These are phyloP conservation scores for Hypholoma sublateritium DNA, from an alignment of 768 basidiomycete species.

Conservation along the genomic window DNA sequence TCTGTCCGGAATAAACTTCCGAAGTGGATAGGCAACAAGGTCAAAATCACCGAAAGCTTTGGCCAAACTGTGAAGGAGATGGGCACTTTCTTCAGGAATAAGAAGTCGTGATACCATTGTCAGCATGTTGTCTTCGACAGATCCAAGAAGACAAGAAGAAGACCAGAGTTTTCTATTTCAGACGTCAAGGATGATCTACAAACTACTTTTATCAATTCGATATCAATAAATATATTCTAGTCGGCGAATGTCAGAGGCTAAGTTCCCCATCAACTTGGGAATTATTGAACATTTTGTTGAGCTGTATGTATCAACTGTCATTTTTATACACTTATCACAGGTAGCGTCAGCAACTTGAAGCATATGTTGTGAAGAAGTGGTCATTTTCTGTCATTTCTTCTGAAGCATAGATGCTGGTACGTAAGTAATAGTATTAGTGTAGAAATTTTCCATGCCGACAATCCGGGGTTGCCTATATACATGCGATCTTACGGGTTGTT, in stretches of 20 bases:
- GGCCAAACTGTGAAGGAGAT: conserved; percentile 71
- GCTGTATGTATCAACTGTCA: no score
- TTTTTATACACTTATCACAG: no score
- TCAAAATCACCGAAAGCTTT: conserved; percentile 62
- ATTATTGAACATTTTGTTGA: no score
- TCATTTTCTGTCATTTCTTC: no score
- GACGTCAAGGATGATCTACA: neutral
- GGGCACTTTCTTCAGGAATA: conserved; percentile 67
- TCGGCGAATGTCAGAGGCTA: neutral
- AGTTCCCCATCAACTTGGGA: neutral
- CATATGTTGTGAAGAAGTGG: no score
- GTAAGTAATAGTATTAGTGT: no score
- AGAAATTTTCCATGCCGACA: no score
- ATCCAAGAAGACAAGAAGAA: neutral
- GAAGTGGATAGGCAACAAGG: conserved; percentile 76
- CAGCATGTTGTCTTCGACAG: neutral
- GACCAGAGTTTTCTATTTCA: no score
- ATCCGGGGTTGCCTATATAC: no score
- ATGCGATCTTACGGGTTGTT: no score
- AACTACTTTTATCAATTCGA: neutral
- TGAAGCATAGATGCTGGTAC: no score
- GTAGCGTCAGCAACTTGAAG: no score
- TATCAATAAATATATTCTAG: neutral
- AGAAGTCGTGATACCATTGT: conserved; percentile 26
- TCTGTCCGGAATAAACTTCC: conserved; percentile 83